These are phyloP conservation scores for Pisolithus albus DNA, from an alignment of 768 basidiomycete genomes.

Conservation along the genomic window DNA sequence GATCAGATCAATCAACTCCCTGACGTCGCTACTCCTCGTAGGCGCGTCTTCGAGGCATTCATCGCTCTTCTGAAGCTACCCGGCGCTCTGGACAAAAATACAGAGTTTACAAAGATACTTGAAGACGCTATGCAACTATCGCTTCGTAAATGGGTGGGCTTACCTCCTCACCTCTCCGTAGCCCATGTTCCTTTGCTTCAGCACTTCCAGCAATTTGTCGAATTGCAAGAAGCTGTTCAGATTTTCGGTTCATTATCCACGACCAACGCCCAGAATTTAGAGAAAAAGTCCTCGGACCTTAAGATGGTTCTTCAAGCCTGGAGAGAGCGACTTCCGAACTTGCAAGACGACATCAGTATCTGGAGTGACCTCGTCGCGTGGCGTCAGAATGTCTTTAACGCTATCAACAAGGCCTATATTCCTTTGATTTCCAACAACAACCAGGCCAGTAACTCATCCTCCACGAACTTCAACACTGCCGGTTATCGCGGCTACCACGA, in stretches of 20 bases:
- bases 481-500: conserved; percentile 98
- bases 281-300: conserved; percentile 90
- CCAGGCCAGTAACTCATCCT: conserved; percentile 43
- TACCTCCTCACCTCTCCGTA: conserved; percentile 81
- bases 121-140: conserved; percentile 97
- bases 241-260: conserved; percentile 87
- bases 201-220: conserved; percentile 98
- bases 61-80: conserved; percentile 83
- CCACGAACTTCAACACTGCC: conserved; percentile 66
- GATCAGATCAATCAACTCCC: conserved; percentile 73
- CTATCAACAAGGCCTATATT: conserved; percentile 94
- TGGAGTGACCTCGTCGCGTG: conserved; percentile 99
- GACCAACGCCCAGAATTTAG: conserved; percentile 83
- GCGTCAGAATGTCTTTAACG: conserved; percentile 96
- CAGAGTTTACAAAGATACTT: conserved; percentile 79
- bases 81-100: conserved; percentile 71
- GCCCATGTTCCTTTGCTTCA: conserved; percentile 93
- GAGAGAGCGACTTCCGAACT: conserved; percentile 93
- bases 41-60: conserved; percentile 96
- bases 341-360: conserved; percentile 94
- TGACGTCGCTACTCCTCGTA: conserved; percentile 89
- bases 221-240: conserved; percentile 90
- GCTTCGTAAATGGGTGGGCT: conserved; percentile 89
- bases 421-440: conserved; percentile 69
- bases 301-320: conserved; percentile 96